A percentile compares a stretch with the other conserved stretches of the same genome.
These are phyloP conservation scores for Sporothrix humicola DNA, from an alignment of 2,329 filamentous ascomycete species.

Conservation along the genomic window DNA sequence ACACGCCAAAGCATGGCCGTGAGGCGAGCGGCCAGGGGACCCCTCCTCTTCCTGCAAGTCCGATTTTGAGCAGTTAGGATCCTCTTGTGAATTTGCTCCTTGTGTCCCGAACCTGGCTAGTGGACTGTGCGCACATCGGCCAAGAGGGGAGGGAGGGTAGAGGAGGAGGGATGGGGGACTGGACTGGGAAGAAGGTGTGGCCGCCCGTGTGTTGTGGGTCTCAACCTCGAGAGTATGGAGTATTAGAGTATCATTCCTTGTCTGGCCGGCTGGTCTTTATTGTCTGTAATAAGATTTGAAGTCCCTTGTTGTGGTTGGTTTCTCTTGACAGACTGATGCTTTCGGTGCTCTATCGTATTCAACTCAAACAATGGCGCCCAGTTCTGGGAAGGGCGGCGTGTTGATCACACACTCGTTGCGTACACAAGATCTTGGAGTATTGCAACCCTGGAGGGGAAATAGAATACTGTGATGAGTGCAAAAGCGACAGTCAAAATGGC, in stretches of 20 bases:
- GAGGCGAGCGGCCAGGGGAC: slow-evolving; percentile 8
- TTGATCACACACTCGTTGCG: slow-evolving; percentile 13
- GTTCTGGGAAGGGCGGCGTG: background rate
- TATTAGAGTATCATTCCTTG: slow-evolving; percentile 21
- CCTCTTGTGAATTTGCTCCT: slow-evolving; percentile 24
- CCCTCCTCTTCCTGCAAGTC: slow-evolving; percentile 1
- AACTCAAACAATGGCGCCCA: slow-evolving; percentile 7
- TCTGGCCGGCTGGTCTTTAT: slow-evolving; percentile 14
- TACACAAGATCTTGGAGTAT: slow-evolving; percentile 19
- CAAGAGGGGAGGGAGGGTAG: slow-evolving; percentile 1
- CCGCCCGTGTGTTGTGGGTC: slow-evolving; percentile 35
- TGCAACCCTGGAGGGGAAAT: background rate
- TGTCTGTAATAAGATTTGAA: slow-evolving; percentile 11
- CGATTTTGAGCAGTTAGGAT: slow-evolving; percentile 7
- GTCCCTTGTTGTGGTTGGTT: slow-evolving; percentile 8
- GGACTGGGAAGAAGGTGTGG: slow-evolving; percentile 32
- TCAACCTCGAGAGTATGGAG: slow-evolving; percentile 5
- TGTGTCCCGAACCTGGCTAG: slow-evolving; percentile 36
- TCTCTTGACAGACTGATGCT: background rate
- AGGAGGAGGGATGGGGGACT: background rate
- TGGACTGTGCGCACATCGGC: slow-evolving; percentile 32
- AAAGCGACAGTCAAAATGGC: background rate
- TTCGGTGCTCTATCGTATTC: background rate
- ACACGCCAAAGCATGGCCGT: slow-evolving; percentile 27
- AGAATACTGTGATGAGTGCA: background rate